Base-by-base conservation (phyloP, 257 asterid species). In the Przewalskia tangutica region DNA sequence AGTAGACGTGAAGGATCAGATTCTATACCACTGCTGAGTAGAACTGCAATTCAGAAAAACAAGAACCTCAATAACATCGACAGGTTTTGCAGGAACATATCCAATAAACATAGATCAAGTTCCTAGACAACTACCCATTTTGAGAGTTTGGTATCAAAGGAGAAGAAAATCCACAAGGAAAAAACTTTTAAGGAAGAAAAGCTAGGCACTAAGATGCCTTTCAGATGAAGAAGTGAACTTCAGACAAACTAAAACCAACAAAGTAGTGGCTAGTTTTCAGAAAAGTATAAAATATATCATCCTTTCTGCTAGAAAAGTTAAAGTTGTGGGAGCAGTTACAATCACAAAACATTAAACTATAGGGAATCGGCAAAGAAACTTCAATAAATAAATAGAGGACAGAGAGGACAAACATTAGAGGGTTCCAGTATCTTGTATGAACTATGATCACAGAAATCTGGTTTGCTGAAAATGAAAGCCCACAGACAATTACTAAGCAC, bases 351-450 rank as follows among this genome's bases (percentile, higher is more conserved):
- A 84, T 71, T 86, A 89, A 84, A 87, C 34, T 67, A 88, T 50
- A 83, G 60, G 46, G 58, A 38, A 77, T 66, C 79, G 84, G 86
- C 83, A 83, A 7, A 73, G 54, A 82, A 73, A 44, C 77, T 20
- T 58, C 82, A 84, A 81, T 81, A 88, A 85, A 88, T 78, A 82
- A 85, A 78, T 68, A 44, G 18, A 42, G 76, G 11, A 81, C 86
- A 81, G 84, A 12, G 6, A 66, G 75, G 91, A 85, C 75, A 82
- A 58, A 81, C 80, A 66, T 81, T 63, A 83, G 89, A 84, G 85
- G 64, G 85, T 87, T 91, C 88, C 50, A 88, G 92, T 89, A 84
- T 89, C 93, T 88, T 90, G 93, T 87, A 89, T 85, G 92, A 86
- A 85, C 91, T 87, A 89, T 85, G 92, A 86, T 86, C 91, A 92